phyloP scores from a whole-genome alignment of 352 stramenopile genomes.

The Elongisporangium undulatum region DNA sequence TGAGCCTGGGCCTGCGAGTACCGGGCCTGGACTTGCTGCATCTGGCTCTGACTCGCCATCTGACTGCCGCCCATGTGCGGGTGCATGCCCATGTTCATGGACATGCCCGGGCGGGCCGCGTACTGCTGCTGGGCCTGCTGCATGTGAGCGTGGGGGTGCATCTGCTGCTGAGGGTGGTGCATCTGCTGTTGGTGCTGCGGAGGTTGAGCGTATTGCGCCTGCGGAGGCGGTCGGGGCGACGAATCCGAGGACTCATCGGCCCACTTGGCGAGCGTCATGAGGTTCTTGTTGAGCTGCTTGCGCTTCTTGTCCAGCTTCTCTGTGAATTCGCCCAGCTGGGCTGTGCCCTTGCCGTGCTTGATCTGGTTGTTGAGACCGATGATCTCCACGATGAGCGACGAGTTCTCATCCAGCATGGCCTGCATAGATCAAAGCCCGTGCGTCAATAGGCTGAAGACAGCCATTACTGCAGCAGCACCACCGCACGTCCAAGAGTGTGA shows the following conservation, averaged over 20 bases:
- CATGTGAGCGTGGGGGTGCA: constrained; percentile 11
- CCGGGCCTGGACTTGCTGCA: constrained; percentile 14
- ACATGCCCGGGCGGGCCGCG: constrained; percentile 22
- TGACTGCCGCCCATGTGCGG: constrained; percentile 25
- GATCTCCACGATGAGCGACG: constrained; percentile 82
- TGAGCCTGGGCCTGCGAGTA: constrained; percentile 18
- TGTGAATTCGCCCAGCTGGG: constrained; percentile 69
- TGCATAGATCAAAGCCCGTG: constrained; percentile 8
- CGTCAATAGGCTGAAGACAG: neutral
- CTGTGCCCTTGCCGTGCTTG: constrained; percentile 77
- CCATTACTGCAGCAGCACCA: neutral
- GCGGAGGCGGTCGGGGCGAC: constrained; percentile 30
- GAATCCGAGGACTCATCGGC: constrained; percentile 79
- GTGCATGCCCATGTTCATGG: constrained; percentile 24
- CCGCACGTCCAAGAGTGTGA: no score
- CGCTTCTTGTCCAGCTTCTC: constrained; percentile 88
- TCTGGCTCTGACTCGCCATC: constrained; percentile 11
- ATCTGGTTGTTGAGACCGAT: constrained; percentile 87
- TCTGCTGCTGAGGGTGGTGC: constrained; percentile 20
- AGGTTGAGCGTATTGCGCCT: constrained; percentile 15
- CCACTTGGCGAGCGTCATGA: constrained; percentile 89
- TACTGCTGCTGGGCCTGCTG: constrained; percentile 25
- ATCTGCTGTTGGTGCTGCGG: constrained; percentile 23
- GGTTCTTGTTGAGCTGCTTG: constrained; percentile 88
- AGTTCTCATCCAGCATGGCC: constrained; percentile 88